Evolutionary conservation across 2,329 filamentous ascomycete genomes (phyloP), one percentile per base, ranked within the genome.

Genomic region (Xylariaceae sp.): DNA sequence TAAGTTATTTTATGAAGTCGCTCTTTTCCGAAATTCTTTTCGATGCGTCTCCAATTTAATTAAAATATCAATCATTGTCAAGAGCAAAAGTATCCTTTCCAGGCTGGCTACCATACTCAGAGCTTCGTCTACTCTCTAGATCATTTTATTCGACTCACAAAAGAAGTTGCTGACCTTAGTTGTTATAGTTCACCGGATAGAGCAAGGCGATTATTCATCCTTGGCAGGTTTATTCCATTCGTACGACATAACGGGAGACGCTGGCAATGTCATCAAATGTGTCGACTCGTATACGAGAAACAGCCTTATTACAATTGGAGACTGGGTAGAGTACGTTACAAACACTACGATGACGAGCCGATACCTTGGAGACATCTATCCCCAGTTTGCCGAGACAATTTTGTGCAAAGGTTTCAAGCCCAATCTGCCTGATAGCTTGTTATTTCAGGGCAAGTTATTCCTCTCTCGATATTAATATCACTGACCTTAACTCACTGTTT

Each of bases 361-460:
- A 41, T 71, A 71, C 42, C 40, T 66, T 10, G 68, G 69, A 10
- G 67, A 70, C 46, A 60, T 70, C 18, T 67, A 42, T 8, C 64
- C 67, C 7, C 64, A 69, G n/a, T 64, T 45, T 20, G 21, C 61
- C 18, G 60, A 64, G 6, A 61, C 20, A 20, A 62, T 70, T 30
- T 43, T 68, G 45, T 70, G 68, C 30, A 50, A 55, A 47, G 64
- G 63, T 23, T 42, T 67, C 39, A 43, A 16, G 37, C 58, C 65
- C 13, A 29, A 66, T 24, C 53, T 70, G 33, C 65, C 69, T 37
- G 66, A 68, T 50, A 68, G 63, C 53, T 66, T 70, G 59, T 21
- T 67, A 15, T 2, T 65, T 41, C 54, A 64, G 59, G 59, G 65
- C 65, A 59, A 1, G 57, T 21, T 53, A 37, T 20, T 43, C 11